Percentiles rank a stretch among this genome's conserved stretches.
Conservation (phyloP, 1,284 basidiomycete genomes). For the Boletus nobilissimus region DNA sequence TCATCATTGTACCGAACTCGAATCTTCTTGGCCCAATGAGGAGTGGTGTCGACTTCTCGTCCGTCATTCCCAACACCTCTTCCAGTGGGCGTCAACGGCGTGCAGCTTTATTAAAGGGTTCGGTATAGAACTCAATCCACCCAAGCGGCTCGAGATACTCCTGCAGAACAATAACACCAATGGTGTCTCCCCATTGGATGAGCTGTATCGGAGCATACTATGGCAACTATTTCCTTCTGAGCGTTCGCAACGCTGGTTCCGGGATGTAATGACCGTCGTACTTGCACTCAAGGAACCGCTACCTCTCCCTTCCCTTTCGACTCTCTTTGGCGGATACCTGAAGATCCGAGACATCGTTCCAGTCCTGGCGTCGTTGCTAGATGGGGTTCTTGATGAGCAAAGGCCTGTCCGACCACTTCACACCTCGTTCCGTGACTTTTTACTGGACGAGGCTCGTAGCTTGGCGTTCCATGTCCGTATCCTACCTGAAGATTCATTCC, state of each 20-base stretch:
- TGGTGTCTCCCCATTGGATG: background rate
- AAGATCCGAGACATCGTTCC: background rate
- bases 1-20: background rate
- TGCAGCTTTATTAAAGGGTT: background rate
- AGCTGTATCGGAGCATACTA: background rate
- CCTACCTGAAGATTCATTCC: background rate
- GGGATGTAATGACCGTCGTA: background rate
- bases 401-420: slow-evolving; percentile 7
- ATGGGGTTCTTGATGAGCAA: background rate
- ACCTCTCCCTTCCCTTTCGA: background rate
- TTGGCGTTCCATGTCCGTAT: background rate
- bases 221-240: background rate
- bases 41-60: background rate
- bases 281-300: slow-evolving; percentile 6
- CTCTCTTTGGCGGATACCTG: background rate
- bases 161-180: background rate
- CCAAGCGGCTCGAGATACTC: background rate
- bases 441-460: slow-evolving; percentile 9
- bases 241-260: background rate
- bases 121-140: background rate
- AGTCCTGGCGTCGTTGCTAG: background rate
- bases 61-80: background rate
- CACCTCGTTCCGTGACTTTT: slow-evolving; percentile 16
- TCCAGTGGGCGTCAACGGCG: background rate
- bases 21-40: background rate